Percentiles rank a stretch among this genome's conserved stretches.
These are phyloP conservation scores for Xanthoconium stramineum DNA, from an alignment of 768 basidiomycete genomes.

Conservation along the genomic window DNA sequence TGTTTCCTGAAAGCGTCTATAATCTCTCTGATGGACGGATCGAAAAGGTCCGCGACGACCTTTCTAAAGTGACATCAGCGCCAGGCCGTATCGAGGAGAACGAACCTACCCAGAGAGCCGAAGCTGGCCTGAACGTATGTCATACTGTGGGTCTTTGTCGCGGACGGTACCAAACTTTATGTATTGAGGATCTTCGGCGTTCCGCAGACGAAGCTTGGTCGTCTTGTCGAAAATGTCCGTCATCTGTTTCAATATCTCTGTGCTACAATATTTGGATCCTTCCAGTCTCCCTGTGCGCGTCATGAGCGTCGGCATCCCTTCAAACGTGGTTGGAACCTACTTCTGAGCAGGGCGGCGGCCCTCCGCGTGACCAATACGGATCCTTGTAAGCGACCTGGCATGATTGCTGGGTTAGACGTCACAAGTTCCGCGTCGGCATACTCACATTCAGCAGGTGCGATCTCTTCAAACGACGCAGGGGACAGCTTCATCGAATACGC, in stretches of 20 bases:
- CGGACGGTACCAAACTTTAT: conserved; percentile 40
- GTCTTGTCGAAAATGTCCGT: conserved; percentile 37
- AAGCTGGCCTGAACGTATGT: conserved; percentile 39
- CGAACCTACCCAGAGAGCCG: conserved; percentile 34
- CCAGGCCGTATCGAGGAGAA: neutral
- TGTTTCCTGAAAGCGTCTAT: conserved; percentile 35
- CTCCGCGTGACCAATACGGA: conserved; percentile 38
- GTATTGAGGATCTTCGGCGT: conserved; percentile 36
- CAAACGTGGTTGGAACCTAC: conserved; percentile 5
- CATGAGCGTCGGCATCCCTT: neutral
- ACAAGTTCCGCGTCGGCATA: neutral
- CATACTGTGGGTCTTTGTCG: conserved; percentile 37
- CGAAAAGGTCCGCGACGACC: conserved; percentile 42
- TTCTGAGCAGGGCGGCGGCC: conserved; percentile 31
- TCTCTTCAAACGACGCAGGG: conserved; percentile 38
- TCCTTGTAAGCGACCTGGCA: conserved; percentile 39
- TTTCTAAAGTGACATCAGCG: conserved; percentile 22
- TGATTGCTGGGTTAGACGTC: neutral
- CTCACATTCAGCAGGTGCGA: conserved; percentile 36
- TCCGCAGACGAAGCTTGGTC: conserved; percentile 44
- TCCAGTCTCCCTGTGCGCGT: conserved; percentile 26
- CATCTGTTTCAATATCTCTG: conserved; percentile 37
- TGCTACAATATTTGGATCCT: conserved; percentile 29
- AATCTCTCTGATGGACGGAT: conserved; percentile 40
- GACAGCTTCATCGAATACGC: conserved; percentile 40